phyloP scores from a whole-genome alignment of 768 basidiomycete species.

The Obba rivulosa region DNA sequence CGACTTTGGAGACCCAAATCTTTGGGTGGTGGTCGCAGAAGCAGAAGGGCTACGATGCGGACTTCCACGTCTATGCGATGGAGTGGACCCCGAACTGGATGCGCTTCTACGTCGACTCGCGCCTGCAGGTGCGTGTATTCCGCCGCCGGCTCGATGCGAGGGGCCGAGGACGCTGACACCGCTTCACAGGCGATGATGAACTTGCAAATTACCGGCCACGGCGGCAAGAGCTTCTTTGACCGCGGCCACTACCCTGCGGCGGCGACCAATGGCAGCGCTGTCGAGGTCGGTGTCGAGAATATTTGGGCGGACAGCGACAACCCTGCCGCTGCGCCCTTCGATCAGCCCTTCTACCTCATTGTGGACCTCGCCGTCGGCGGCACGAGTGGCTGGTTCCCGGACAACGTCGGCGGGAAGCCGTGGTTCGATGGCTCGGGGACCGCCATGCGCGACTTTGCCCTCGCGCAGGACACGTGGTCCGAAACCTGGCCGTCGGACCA shows the following conservation, averaged over 20 bases:
- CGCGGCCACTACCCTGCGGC: constrained; percentile 47
- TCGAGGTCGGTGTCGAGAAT: constrained; percentile 36
- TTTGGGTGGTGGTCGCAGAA: constrained; percentile 41
- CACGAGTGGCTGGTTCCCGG: constrained; percentile 66
- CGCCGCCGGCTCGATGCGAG: no score
- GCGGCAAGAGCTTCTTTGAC: constrained; percentile 45
- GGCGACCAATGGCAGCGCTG: constrained; percentile 35
- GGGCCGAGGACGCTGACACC: not conserved
- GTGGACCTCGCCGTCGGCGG: constrained; percentile 78
- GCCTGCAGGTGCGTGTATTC: constrained; percentile 24
- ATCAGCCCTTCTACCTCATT: constrained; percentile 71
- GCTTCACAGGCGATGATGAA: constrained; percentile 40
- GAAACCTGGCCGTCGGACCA: constrained; percentile 67
- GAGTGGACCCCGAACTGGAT: constrained; percentile 58
- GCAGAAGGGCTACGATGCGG: constrained; percentile 39
- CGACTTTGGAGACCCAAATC: constrained; percentile 33
- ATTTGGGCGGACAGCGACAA: constrained; percentile 45
- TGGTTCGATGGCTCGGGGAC: constrained; percentile 60
- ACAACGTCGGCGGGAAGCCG: constrained; percentile 54
- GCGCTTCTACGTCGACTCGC: constrained; percentile 47
- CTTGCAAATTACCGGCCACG: constrained; percentile 37
- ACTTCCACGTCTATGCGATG: constrained; percentile 49
- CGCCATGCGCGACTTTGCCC: constrained; percentile 72
- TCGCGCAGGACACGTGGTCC: constrained; percentile 59
- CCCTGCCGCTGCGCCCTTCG: constrained; percentile 50